A percentile compares a stretch with the other conserved stretches of the same genome.
phyloP scores from a whole-genome alignment of 768 basidiomycete species.

The Mycena polygramma region DNA sequence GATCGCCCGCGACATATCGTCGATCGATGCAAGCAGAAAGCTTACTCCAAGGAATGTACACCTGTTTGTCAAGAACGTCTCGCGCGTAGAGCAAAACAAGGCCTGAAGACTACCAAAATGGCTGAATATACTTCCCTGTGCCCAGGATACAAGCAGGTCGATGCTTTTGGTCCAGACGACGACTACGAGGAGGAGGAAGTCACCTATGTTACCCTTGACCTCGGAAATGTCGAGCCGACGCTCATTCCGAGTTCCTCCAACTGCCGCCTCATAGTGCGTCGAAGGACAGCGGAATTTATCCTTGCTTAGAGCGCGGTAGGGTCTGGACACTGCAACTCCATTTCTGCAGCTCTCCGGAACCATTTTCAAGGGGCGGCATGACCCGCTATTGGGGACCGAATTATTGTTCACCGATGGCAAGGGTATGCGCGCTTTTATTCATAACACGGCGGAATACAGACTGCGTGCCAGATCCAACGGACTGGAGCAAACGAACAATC shows the following conservation, averaged over 20 bases:
- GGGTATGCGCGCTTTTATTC: conserved; percentile 50
- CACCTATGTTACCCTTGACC: conserved; percentile 81
- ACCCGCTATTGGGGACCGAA: conserved; percentile 80
- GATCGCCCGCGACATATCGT: conserved; percentile 18
- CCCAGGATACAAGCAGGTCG: conserved; percentile 77
- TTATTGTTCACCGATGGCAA: conserved; percentile 80
- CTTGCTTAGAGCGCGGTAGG: conserved; percentile 54
- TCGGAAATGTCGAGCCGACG: conserved; percentile 79
- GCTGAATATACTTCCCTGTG: conserved; percentile 31
- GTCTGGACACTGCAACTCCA: conserved; percentile 82
- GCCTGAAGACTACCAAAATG: neutral
- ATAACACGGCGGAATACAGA: conserved; percentile 1
- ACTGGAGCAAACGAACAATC: conserved; percentile 65
- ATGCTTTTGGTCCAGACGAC: conserved; percentile 75
- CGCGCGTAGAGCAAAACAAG: no score
- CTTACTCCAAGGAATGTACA: conserved; percentile 1
- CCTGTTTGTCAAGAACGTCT: conserved; percentile 17
- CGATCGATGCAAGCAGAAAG: neutral
- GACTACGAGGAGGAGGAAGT: conserved; percentile 73
- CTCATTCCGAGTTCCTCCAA: conserved; percentile 78
- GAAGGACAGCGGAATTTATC: neutral
- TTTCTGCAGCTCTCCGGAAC: conserved; percentile 84
- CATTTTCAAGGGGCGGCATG: conserved; percentile 77
- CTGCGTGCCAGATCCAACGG: conserved; percentile 53
- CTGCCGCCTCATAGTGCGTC: conserved; percentile 81